Conservation (phyloP, 2,329 filamentous ascomycete species). For the Epichloe typhina region DNA sequence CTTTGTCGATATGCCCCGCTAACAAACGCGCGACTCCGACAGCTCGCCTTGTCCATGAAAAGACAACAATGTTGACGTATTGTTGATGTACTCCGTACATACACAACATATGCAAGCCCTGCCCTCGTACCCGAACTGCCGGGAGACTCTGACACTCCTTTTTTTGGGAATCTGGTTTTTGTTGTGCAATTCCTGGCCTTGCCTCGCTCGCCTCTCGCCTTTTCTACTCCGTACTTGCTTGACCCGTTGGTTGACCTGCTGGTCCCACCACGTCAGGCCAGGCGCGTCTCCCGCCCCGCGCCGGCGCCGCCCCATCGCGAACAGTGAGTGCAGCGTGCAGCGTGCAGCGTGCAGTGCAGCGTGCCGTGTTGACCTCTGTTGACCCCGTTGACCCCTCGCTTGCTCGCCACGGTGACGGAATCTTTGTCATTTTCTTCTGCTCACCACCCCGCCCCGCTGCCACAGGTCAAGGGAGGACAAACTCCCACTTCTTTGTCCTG, state of each 20-base stretch:
- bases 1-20: slow-evolving; percentile 2
- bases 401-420: not conserved
- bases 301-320: not conserved
- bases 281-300: slow-evolving; percentile 4
- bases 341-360: not conserved
- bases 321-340: not conserved
- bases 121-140: not conserved
- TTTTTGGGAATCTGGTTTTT: no score
- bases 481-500: not conserved
- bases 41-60: not conserved
- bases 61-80: not conserved
- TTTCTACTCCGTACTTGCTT: no score
- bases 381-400: slow-evolving; percentile 2
- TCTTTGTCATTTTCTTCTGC: not conserved
- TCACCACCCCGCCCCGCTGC: slow-evolving; percentile 1
- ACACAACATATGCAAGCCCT: not conserved
- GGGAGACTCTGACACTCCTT: not conserved
- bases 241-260: not conserved
- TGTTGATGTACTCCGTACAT: not conserved
- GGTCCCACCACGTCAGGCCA: not conserved
- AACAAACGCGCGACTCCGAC: not conserved
- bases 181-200: no score
- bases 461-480: slow-evolving; percentile 1
- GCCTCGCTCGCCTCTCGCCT: no score
- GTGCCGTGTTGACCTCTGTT: not conserved